A percentile compares a stretch with the other conserved stretches of the same genome.
phyloP scores from a whole-genome alignment of 1,139 yeast genomes.

The Nakaseomyces glabratus region DNA sequence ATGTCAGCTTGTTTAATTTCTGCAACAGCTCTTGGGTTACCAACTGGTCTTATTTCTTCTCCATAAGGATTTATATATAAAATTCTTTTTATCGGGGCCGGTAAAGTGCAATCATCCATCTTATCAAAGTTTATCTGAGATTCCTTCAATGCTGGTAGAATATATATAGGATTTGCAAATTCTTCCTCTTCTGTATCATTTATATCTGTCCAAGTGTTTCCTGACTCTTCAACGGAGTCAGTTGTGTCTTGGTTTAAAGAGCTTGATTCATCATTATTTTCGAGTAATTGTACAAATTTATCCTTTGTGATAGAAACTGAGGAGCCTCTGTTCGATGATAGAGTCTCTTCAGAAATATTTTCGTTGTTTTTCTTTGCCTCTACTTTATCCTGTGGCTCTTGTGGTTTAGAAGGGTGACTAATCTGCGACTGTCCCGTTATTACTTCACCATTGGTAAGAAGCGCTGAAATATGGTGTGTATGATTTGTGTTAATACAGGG shows the following conservation, averaged over 20 bases:
- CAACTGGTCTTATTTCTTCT: conserved; percentile 73
- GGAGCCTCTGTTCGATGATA: neutral
- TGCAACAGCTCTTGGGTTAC: conserved; percentile 54
- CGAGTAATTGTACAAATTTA: conserved; percentile 10
- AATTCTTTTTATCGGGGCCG: conserved; percentile 67
- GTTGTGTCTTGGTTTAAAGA: neutral
- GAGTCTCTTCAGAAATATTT: neutral
- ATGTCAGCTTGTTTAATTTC: conserved; percentile 46
- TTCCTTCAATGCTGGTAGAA: conserved; percentile 66
- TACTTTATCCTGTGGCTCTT: conserved; percentile 5
- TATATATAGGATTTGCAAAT: conserved; percentile 50
- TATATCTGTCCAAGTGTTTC: conserved; percentile 4
- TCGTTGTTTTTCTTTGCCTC: conserved; percentile 8
- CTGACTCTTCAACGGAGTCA: neutral
- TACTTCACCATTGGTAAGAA: conserved; percentile 56
- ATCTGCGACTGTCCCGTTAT: conserved; percentile 94
- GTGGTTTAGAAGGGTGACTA: conserved; percentile 56
- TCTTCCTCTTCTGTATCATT: conserved; percentile 36
- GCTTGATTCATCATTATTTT: conserved; percentile 1
- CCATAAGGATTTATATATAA: conserved; percentile 84
- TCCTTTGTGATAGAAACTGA: conserved; percentile 3
- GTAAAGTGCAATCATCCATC: conserved; percentile 47
- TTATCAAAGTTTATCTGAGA: conserved; percentile 70
- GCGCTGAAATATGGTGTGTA: conserved; percentile 79
- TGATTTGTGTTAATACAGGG: conserved; percentile 82